These are phyloP conservation scores for Starmerella apis DNA, from an alignment of 805 yeast genomes.

Conservation along the genomic window DNA sequence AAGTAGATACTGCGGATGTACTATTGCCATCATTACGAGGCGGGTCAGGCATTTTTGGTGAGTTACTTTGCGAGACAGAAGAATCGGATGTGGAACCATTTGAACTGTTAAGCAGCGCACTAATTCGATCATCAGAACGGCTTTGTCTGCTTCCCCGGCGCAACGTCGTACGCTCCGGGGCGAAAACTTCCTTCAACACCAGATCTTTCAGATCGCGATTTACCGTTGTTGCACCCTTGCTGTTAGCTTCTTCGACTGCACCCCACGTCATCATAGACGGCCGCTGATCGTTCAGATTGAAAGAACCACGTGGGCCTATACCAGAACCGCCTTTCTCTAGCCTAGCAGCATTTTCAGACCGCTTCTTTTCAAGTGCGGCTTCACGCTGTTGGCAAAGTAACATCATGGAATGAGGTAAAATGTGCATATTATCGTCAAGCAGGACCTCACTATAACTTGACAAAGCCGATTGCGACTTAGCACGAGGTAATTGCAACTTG, in stretches of 20 bases:
- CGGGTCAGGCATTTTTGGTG: neutral
- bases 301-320: constrained; percentile 22
- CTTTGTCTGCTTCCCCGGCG: neutral
- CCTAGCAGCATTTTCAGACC: neutral
- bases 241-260: constrained; percentile 8
- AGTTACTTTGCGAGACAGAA: neutral
- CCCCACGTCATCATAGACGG: constrained; percentile 22
- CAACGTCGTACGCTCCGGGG: constrained; percentile 31
- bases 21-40: neutral
- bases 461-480: constrained; percentile 36
- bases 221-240: constrained; percentile 51
- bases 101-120: neutral
- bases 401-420: constrained; percentile 64
- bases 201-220: constrained; percentile 62
- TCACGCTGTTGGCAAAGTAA: constrained; percentile 9
- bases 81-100: neutral
- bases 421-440: constrained; percentile 82
- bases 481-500: constrained; percentile 1
- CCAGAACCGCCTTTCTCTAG: neutral
- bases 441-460: constrained; percentile 50
- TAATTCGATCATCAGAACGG: constrained; percentile 1
- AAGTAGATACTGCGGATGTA: constrained; percentile 1
- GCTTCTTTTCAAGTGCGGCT: neutral
- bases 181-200: constrained; percentile 63
- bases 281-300: constrained; percentile 25